phyloP scores from a whole-genome alignment of 306 rosid species.

The Acmispon strigosus region DNA sequence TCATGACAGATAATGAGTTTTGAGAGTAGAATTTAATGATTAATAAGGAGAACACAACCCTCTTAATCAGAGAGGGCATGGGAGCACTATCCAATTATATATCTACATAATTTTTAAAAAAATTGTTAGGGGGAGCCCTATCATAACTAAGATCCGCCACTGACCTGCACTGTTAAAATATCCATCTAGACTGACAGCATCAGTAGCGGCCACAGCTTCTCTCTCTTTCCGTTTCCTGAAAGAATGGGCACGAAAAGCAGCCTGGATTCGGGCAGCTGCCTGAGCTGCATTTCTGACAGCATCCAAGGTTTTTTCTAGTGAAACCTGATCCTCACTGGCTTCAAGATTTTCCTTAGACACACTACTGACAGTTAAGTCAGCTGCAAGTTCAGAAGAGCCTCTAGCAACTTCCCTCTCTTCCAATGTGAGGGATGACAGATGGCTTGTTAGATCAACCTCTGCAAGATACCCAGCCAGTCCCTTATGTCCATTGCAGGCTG shows the following conservation, averaged over 20 bases:
- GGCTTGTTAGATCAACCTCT: slow-evolving; percentile 75
- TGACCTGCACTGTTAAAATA: slow-evolving; percentile 27
- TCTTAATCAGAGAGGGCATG: too few relatives aligned
- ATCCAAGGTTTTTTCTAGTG: slow-evolving; percentile 51
- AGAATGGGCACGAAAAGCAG: slow-evolving; percentile 89
- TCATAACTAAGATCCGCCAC: too few relatives aligned
- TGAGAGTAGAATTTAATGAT: too few relatives aligned
- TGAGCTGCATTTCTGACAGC: slow-evolving; percentile 86
- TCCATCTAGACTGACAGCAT: slow-evolving; percentile 28
- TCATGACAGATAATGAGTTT: too few relatives aligned
- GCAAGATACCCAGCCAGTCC: slow-evolving; percentile 99
- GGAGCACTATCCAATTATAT: too few relatives aligned
- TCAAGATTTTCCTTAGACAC: slow-evolving; percentile 46
- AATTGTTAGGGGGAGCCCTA: too few relatives aligned
- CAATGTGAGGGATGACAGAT: slow-evolving; percentile 81
- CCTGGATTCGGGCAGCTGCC: slow-evolving; percentile 92
- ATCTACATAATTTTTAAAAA: too few relatives aligned
- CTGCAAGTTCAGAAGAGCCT: slow-evolving; percentile 65
- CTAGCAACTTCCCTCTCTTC: slow-evolving; percentile 57
- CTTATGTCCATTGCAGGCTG: slow-evolving; percentile 62
- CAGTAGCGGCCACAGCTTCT: slow-evolving; percentile 26
- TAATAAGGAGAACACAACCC: too few relatives aligned
- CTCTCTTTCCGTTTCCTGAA: slow-evolving; percentile 49
- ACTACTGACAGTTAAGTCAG: slow-evolving; percentile 48
- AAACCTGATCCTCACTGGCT: slow-evolving; percentile 46